These are phyloP conservation scores for Kuraishia cidri DNA, from an alignment of 805 yeast genomes.

Conservation along the genomic window DNA sequence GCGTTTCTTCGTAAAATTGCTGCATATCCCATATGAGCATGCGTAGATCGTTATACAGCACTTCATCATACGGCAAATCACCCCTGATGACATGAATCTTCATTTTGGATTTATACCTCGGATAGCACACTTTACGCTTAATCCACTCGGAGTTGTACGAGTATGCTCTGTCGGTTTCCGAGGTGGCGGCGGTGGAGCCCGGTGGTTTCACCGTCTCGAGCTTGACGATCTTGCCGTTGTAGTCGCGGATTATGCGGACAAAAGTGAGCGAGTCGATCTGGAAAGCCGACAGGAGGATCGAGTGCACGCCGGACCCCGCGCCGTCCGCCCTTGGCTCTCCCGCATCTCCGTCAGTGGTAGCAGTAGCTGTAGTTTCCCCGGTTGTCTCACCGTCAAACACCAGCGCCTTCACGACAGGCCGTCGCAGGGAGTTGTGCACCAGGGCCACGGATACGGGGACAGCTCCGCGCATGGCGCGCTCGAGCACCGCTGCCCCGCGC, in stretches of 20 bases:
- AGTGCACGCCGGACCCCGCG: no score
- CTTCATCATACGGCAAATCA: background rate
- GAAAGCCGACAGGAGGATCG: background rate
- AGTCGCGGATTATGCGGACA: slow-evolving; percentile 27
- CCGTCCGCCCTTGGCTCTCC: no score
- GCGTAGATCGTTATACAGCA: slow-evolving; percentile 18
- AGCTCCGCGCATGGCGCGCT: background rate
- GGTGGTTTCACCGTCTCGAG: slow-evolving; percentile 19
- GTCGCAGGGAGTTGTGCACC: no score
- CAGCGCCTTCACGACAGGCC: no score
- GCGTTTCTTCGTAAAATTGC: slow-evolving; percentile 8
- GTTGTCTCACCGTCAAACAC: no score
- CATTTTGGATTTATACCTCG: slow-evolving; percentile 35
- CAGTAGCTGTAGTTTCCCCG: no score
- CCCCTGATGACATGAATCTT: slow-evolving; percentile 21
- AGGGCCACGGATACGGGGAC: background rate
- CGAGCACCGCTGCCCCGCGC: background rate
- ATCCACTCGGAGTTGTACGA: slow-evolving; percentile 22
- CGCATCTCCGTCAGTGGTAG: no score
- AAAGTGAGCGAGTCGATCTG: slow-evolving; percentile 11
- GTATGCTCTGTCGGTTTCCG: slow-evolving; percentile 6
- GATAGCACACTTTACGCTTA: slow-evolving; percentile 28
- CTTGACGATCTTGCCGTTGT: slow-evolving; percentile 26
- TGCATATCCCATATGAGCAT: slow-evolving; percentile 20
- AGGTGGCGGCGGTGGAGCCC: slow-evolving; percentile 6